Evolutionary conservation across 768 basidiomycete genomes (phyloP).

Genomic region (Steccherinum ochraceum): DNA sequence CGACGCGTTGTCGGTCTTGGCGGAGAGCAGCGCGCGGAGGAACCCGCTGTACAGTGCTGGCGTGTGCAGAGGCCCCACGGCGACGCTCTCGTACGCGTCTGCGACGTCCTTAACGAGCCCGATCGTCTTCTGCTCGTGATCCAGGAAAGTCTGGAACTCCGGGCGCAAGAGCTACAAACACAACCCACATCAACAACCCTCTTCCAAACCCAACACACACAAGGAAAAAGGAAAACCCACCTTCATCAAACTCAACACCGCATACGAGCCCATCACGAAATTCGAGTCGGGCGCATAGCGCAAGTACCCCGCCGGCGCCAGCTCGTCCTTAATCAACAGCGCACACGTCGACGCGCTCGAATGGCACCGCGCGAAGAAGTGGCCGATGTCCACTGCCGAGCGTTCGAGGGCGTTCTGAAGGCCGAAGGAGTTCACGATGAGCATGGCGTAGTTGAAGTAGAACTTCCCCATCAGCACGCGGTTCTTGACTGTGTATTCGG

Average conservation of each 20-base stretch:
- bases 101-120: conserved; percentile 75
- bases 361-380: conserved; percentile 81
- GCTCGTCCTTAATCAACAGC: conserved; percentile 66
- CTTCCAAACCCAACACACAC: conserved; percentile 3
- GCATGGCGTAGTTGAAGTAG: conserved; percentile 78
- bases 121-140: conserved; percentile 67
- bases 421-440: conserved; percentile 94
- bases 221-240: conserved; percentile 31
- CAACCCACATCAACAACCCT: background rate
- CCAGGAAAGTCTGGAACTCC: conserved; percentile 72
- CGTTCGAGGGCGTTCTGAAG: conserved; percentile 92
- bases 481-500: conserved; percentile 30
- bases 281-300: conserved; percentile 86
- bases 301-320: conserved; percentile 71
- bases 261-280: conserved; percentile 90
- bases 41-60: conserved; percentile 86
- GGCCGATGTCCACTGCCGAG: conserved; percentile 62
- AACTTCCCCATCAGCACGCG: conserved; percentile 54
- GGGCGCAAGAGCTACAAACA: conserved; percentile 65
- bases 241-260: conserved; percentile 88
- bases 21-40: conserved; percentile 69
- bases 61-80: conserved; percentile 78
- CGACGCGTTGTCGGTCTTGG: conserved; percentile 25
- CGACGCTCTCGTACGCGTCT: conserved; percentile 67
- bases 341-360: conserved; percentile 66